Percentiles rank a stretch among this genome's conserved stretches.
phyloP scores from a whole-genome alignment of 805 yeast genomes.

The Zygoascus biomembranicola region DNA sequence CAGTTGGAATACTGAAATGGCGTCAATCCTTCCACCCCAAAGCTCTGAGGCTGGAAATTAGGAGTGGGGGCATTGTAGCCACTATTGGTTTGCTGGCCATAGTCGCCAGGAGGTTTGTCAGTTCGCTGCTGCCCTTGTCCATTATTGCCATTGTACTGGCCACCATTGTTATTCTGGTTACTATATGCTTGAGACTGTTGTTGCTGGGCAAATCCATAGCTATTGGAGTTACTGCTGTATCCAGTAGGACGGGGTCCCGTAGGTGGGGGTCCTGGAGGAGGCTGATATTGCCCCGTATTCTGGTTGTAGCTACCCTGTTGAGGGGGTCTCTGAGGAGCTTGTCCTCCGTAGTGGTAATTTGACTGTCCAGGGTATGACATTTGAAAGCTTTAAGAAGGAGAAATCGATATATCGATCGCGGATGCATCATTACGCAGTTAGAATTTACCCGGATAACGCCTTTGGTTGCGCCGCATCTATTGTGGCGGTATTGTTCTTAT shows the following conservation, averaged over 20 bases:
- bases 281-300: neutral
- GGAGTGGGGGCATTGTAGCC: slow-evolving; percentile 7
- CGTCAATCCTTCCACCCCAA: slow-evolving; percentile 20
- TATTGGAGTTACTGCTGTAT: neutral
- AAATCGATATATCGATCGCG: neutral
- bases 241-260: neutral
- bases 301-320: neutral
- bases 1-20: slow-evolving; percentile 56
- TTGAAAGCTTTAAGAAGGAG: neutral
- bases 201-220: neutral
- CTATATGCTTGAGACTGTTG: neutral
- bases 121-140: neutral
- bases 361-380: slow-evolving; percentile 3
- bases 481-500: neutral
- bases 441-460: too few species aligned
- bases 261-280: neutral
- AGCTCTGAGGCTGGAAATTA: slow-evolving; percentile 22
- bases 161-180: neutral
- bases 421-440: too few species aligned
- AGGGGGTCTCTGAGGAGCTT: slow-evolving; percentile 1
- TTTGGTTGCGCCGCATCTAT: too few species aligned
- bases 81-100: neutral
- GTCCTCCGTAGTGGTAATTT: slow-evolving; percentile 1
- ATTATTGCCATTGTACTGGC: neutral
- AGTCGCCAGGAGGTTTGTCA: neutral